phyloP scores from a whole-genome alignment of 1,139 yeast genomes.

The Hansenula lynferdii region DNA sequence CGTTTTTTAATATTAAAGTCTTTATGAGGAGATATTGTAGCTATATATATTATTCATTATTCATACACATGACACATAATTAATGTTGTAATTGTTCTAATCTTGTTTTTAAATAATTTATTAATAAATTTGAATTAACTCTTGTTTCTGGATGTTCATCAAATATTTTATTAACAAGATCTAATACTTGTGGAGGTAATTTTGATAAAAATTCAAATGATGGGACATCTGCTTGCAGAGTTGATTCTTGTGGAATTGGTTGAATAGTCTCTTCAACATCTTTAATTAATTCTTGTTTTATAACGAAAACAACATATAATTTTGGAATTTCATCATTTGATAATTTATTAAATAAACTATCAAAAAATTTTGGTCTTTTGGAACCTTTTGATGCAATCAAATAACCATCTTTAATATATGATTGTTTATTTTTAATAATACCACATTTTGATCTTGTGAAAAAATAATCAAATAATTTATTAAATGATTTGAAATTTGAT shows the following conservation, averaged over 20 bases:
- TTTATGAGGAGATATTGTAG: neutral
- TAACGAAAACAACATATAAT: constrained; percentile 41
- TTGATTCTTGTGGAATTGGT: neutral
- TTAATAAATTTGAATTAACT: constrained; percentile 14
- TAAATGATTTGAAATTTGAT: constrained; percentile 35
- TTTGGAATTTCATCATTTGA: constrained; percentile 25
- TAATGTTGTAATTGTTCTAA: neutral
- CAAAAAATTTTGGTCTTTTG: constrained; percentile 23
- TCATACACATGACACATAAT: too few species aligned
- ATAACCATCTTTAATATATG: constrained; percentile 64
- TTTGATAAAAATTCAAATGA: constrained; percentile 14
- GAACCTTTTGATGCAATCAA: constrained; percentile 36
- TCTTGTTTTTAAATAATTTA: constrained; percentile 13
- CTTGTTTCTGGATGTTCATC: constrained; percentile 16
- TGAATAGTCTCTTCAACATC: neutral
- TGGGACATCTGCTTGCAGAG: neutral
- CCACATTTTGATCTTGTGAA: constrained; percentile 49
- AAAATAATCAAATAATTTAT: constrained; percentile 51
- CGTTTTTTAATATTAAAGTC: constrained; percentile 2
- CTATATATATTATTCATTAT: too few species aligned
- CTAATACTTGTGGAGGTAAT: constrained; percentile 12
- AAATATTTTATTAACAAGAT: constrained; percentile 16
- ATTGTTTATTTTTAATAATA: constrained; percentile 45
- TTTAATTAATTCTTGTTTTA: constrained; percentile 35
- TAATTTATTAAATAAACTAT: neutral